Conservation (phyloP, 2,329 filamentous ascomycete species). For the Aspergillus awamori region DNA sequence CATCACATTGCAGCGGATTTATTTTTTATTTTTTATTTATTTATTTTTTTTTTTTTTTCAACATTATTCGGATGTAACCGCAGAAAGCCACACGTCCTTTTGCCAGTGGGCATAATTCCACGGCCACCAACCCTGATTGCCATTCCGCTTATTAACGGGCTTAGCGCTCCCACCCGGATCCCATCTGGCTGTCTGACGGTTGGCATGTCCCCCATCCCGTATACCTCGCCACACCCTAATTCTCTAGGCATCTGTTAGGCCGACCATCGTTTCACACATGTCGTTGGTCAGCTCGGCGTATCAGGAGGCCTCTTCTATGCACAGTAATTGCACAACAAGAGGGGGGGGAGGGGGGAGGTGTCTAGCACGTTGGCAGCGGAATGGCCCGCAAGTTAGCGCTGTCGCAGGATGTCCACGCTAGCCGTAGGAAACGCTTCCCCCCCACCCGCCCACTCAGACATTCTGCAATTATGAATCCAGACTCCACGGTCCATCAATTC, state of each 20-base stretch:
- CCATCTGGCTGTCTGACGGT: conserved; percentile 1
- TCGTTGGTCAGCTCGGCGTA: neutral
- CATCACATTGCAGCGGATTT: neutral
- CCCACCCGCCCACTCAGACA: neutral
- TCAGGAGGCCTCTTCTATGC: neutral
- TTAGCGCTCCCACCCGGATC: conserved; percentile 3
- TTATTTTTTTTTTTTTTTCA: no score
- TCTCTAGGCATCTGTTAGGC: neutral
- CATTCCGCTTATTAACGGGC: neutral
- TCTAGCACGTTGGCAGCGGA: conserved; percentile 4
- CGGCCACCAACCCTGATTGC: neutral
- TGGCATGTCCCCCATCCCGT: neutral
- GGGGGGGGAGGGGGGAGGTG: neutral
- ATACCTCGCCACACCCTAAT: neutral
- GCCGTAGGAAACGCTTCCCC: neutral
- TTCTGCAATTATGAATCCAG: conserved; percentile 1
- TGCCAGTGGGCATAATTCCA: neutral
- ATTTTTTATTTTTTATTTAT: no score
- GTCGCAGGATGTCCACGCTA: neutral
- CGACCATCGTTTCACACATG: neutral
- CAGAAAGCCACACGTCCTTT: neutral
- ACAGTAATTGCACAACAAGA: neutral
- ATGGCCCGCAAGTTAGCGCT: conserved; percentile 4
- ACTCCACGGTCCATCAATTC: neutral
- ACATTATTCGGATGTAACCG: neutral